These are phyloP conservation scores for Epichloe typhina DNA, from an alignment of 2,329 filamentous ascomycete genomes.

Conservation along the genomic window DNA sequence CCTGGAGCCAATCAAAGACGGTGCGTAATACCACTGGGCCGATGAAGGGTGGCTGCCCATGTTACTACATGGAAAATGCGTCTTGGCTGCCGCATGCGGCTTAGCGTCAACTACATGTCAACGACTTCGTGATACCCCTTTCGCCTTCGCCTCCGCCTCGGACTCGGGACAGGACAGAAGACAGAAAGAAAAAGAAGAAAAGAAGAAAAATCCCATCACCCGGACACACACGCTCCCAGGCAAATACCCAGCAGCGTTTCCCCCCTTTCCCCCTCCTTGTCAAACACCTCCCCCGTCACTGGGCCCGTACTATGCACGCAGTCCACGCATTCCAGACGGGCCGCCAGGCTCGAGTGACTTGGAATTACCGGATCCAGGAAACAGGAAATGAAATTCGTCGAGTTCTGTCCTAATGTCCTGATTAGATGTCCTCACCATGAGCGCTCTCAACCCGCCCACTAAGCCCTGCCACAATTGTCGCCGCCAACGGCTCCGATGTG, in stretches of 20 bases:
- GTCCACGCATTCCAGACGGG: conserved; percentile 2
- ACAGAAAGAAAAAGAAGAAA: neutral
- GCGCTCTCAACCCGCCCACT: conserved; percentile 11
- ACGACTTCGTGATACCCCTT: neutral
- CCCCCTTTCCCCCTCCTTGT: neutral
- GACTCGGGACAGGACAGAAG: neutral
- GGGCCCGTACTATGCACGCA: conserved; percentile 4
- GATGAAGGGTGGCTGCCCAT: neutral
- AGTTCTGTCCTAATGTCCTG: neutral
- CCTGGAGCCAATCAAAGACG: neutral
- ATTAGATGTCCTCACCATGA: conserved; percentile 1
- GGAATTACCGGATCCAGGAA: conserved; percentile 1
- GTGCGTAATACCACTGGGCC: neutral
- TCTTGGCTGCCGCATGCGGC: conserved; percentile 18
- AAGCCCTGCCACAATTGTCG: conserved; percentile 41
- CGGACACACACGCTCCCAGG: neutral
- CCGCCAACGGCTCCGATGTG: conserved; percentile 38
- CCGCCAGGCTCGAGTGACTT: conserved; percentile 6
- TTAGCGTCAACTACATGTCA: conserved; percentile 12
- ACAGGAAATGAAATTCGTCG: neutral
- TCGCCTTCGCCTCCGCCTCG: too few relatives aligned
- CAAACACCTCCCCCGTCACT: conserved; percentile 1
- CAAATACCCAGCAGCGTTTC: neutral
- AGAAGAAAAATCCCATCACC: neutral
- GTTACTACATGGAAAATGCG: conserved; percentile 10